Evolutionary conservation across 208 protist species (phyloP), one percentile per base, ranked within the genome.

Genomic region (Trypanosoma theileri): DNA sequence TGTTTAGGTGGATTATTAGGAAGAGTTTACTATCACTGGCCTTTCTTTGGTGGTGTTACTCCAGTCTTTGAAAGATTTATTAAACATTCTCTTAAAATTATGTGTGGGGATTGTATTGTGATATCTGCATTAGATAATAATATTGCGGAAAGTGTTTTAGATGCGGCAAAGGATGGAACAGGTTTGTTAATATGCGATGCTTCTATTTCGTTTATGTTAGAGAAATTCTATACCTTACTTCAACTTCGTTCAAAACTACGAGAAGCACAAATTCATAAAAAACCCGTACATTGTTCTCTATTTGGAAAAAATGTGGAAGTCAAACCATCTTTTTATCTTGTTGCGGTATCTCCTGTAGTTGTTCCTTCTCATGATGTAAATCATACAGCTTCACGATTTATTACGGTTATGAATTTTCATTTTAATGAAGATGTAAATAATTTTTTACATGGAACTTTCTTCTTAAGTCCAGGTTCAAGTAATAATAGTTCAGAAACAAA

Each of bases 161-260:
- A 75, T 24, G 84, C 85, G 21, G 81, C 87, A 78, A 70, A 52
- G 26, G 45, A 76, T 54, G 87, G 87, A 14, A 68, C 76, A 42
- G 90, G 87, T 7, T 82, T 96, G 19, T 60, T 96, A 28, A 64
- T 95, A 53, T 86, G 86, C 46, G 87, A 92, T 66, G 78, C 87
- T 45, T 60, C 81, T 51, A 64, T 52, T 14, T 41, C 51, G 17
- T 70, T 71, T 26, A 53, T 71, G 11, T 17, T 81, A 17, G 44
- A 80, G 17, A 26, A 75, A 4, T 26, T 90, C n/a, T 61, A 53
- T 56, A 55, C 71, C 9, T 68, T 90, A 8, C 22, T 69, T 13
- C 51, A 58, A 1, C 66, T 86, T n/a, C 58, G 59, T 16, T 42
- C 70, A 55, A 71, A 10, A 17, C 16, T 76, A 6, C 31, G n/a